A percentile compares a stretch with the other conserved stretches of the same genome.
phyloP scores from a whole-genome alignment of 2,329 filamentous ascomycete species.

The Botrytis deweyae region DNA sequence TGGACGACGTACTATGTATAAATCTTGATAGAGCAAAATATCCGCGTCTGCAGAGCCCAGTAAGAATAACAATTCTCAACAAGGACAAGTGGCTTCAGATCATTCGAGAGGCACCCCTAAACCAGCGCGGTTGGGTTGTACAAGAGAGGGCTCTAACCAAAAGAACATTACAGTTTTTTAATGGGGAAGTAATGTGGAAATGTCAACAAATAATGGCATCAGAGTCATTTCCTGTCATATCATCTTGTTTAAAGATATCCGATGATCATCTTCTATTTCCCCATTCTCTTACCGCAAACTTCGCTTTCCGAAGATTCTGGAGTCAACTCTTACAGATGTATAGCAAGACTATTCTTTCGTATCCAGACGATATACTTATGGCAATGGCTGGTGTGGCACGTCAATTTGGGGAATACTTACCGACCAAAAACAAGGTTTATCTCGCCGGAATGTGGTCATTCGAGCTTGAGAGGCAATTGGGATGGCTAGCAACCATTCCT shows the following conservation, averaged over 20 bases:
- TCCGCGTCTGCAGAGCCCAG: background rate
- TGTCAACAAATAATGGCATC: background rate
- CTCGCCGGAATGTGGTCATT: slow-evolving; percentile 3
- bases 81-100: background rate
- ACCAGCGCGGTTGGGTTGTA: background rate
- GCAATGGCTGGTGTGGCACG: background rate
- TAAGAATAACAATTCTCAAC: background rate
- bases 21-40: background rate
- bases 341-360: background rate
- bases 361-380: background rate
- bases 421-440: background rate
- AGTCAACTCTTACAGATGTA: background rate
- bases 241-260: background rate
- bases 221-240: background rate
- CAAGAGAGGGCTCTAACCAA: background rate
- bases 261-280: background rate
- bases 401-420: background rate
- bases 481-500: background rate
- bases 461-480: slow-evolving; percentile 4
- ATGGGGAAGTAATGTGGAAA: background rate
- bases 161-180: background rate
- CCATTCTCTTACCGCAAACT: background rate
- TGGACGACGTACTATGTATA: background rate
- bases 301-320: background rate
- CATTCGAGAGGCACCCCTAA: background rate